Base-by-base conservation (phyloP, 139 green algal genomes). In the Monoraphidium neglectum region DNA sequence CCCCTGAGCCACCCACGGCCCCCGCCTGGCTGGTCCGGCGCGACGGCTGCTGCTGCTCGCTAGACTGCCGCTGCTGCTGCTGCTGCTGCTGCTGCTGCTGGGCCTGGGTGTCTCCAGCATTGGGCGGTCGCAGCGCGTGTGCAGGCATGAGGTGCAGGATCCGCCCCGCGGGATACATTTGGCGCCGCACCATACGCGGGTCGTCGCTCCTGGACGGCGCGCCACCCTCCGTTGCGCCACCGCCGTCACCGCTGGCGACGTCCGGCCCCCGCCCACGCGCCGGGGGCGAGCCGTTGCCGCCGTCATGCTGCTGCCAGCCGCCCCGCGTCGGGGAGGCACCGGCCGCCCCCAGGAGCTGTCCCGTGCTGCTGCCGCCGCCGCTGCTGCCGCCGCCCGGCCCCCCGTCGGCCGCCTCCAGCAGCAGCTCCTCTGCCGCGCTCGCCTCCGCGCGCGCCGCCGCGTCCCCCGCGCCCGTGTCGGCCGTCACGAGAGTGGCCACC, bases 121-220 rank as follows among this genome's bases (percentile, higher is more conserved):
- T n/a, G 53, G 2, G 60, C 12, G 28, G 49, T 49, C 33, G 28
- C n/a, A 75, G 0, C 28, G 71, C 71, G 33, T 2, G 40, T 0
- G 56, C n/a, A 16, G 93, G 93, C 56, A 97, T 86, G 32, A 97
- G 76, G 75, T 97, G 93, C 61, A 96, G 68, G 26, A 97, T 90
- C 12, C 89, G 77, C 32, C 93, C 93, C 16, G 91, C 91, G 18
- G 92, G 93, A 74, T 94, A 95, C 60, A 93, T 83, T 37, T 79
- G 49, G 28, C 88, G 87, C 61, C 77, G 74, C 35, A 59, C 59
- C 12, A 35, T 49, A 26, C 75, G 65, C 65, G 56, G 26, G 56
- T 63, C 56, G 10, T 30, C 18, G 16, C 16, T n/a, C 16, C 16
- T 18, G 16, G 49, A n/a, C 49, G 57, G 18, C 8, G 57, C 16